phyloP scores from a whole-genome alignment of 345 rosid species.

The Cardamine chenopodiifolia region DNA sequence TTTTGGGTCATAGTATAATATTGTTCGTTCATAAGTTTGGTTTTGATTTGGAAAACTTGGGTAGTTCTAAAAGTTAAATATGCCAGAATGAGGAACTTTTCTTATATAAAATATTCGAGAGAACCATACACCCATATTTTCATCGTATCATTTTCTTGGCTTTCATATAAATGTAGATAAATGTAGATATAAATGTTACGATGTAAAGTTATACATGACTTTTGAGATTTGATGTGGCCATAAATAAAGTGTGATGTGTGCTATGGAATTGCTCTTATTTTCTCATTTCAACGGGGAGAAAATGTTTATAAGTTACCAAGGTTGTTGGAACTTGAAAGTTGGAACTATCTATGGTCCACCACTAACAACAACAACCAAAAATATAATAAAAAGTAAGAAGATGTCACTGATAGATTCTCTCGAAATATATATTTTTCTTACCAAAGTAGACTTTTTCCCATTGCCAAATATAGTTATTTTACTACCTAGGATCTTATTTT shows the following conservation, averaged over 20 bases:
- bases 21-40: not conserved
- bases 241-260: slow-evolving; percentile 19
- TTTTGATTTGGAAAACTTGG: not conserved
- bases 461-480: slow-evolving; percentile 19
- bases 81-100: too few relatives aligned
- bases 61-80: not conserved
- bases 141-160: not conserved
- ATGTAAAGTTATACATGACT: slow-evolving; percentile 4
- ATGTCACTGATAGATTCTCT: slow-evolving; percentile 19
- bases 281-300: slow-evolving; percentile 21
- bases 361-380: slow-evolving; percentile 35
- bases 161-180: not conserved
- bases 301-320: slow-evolving; percentile 19
- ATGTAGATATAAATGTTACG: too few relatives aligned
- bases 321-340: slow-evolving; percentile 33
- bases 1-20: not conserved
- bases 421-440: slow-evolving; percentile 11
- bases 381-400: not conserved
- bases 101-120: too few relatives aligned
- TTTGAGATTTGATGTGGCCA: slow-evolving; percentile 18
- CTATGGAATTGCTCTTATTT: not conserved
- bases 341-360: slow-evolving; percentile 38
- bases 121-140: not conserved
- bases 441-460: slow-evolving; percentile 26
- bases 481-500: not conserved